These are phyloP conservation scores for Fraxinus americana DNA, from an alignment of 257 asterid species.

Conservation along the genomic window DNA sequence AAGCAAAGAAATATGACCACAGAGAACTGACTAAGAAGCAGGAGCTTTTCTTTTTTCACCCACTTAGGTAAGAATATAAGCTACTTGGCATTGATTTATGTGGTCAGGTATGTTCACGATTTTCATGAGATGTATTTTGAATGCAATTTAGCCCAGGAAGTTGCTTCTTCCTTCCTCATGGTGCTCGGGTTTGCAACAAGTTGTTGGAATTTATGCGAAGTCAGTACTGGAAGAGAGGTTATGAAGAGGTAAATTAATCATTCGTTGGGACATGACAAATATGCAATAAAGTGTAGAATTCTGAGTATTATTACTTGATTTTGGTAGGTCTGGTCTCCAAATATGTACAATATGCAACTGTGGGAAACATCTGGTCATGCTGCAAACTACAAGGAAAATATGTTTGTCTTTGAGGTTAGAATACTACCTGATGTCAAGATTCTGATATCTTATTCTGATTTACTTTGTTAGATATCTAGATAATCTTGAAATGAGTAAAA, in stretches of 20 bases:
- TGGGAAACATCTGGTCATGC: slow-evolving; percentile 99
- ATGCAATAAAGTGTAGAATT: slow-evolving; percentile 10
- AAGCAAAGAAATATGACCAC: slow-evolving; percentile 97
- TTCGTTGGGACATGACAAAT: slow-evolving; percentile 13
- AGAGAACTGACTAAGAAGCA: slow-evolving; percentile 96
- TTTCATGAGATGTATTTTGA: slow-evolving; percentile 24
- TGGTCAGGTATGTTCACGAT: slow-evolving; percentile 14
- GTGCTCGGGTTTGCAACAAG: slow-evolving; percentile 90
- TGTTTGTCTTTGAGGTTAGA: slow-evolving; percentile 91
- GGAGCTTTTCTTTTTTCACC: slow-evolving; percentile 97
- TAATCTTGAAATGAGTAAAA: not conserved
- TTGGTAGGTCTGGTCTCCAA: slow-evolving; percentile 84
- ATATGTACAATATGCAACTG: slow-evolving; percentile 93
- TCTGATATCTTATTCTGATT: not conserved
- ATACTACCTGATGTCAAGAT: not conserved
- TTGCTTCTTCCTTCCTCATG: slow-evolving; percentile 95
- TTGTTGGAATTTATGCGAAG: slow-evolving; percentile 71
- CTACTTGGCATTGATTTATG: slow-evolving; percentile 2
- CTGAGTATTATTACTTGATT: slow-evolving; percentile 27
- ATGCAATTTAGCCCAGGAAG: slow-evolving; percentile 85
- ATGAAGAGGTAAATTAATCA: slow-evolving; percentile 70
- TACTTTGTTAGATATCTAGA: not conserved
- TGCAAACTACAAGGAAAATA: slow-evolving; percentile 96
- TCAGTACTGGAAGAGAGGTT: slow-evolving; percentile 94
- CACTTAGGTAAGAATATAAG: slow-evolving; percentile 65